A percentile compares a stretch with the other conserved stretches of the same genome.
phyloP scores from a whole-genome alignment of 208 protist genomes.

The Trypanosoma lewisi region DNA sequence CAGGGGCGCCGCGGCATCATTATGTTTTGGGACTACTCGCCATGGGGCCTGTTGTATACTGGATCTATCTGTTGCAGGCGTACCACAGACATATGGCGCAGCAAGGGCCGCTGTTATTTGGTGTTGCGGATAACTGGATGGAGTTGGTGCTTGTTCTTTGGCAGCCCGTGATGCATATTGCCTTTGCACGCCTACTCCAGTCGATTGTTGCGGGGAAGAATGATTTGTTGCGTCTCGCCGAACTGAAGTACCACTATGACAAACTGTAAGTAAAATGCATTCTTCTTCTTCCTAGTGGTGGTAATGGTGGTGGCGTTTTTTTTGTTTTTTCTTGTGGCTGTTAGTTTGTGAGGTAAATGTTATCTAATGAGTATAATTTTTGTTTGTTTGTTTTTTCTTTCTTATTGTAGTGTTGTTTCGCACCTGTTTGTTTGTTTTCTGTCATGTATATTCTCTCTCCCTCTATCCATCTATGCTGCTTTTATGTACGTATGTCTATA shows the following conservation, averaged over 20 bases:
- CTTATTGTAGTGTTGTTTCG: not conserved
- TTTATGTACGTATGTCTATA: not conserved
- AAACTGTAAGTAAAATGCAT: conserved; percentile 50
- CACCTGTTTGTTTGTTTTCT: conserved; percentile 9
- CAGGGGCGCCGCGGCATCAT: conserved; percentile 13
- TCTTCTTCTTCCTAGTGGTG: too few species aligned
- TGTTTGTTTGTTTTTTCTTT: conserved; percentile 4
- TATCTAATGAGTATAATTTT: not conserved
- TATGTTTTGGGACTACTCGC: conserved; percentile 21
- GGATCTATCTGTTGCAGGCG: conserved; percentile 24
- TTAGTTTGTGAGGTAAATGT: not conserved
- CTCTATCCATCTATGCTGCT: not conserved
- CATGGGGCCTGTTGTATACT: conserved; percentile 24
- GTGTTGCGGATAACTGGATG: conserved; percentile 26
- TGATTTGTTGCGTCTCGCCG: conserved; percentile 46
- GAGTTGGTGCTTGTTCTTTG: conserved; percentile 61
- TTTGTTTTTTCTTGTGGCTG: not conserved
- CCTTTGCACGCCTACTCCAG: conserved; percentile 32
- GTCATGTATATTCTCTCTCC: not conserved
- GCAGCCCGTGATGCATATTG: conserved; percentile 71
- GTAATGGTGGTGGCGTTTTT: not conserved
- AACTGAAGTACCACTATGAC: conserved; percentile 66
- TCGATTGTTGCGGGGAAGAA: conserved; percentile 46
- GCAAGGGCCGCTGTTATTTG: conserved; percentile 21
- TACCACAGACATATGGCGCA: conserved; percentile 22